Conservation (phyloP, 225 moss, liverwort and hornwort species). For the Straminergon stramineum region DNA sequence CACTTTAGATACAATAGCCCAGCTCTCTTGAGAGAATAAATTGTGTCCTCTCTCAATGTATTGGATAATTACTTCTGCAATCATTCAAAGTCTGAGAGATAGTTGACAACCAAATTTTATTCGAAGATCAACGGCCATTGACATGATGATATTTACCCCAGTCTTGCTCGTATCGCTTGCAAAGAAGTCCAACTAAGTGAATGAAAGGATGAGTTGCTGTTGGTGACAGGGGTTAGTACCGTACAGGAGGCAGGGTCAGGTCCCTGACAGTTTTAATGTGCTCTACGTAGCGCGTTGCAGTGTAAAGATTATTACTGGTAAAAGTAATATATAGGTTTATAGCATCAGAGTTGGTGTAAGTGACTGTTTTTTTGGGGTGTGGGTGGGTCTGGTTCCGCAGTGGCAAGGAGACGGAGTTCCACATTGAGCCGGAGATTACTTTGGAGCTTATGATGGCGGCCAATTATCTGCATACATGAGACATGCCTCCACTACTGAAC, state of each 20-base stretch:
- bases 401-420: conserved; percentile 79
- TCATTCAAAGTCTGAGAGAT: background rate
- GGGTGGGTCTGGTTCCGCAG: conserved; percentile 21
- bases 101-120: too few relatives aligned
- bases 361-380: background rate
- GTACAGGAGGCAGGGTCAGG: background rate
- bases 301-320: background rate
- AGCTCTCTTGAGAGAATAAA: background rate
- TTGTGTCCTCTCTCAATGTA: background rate
- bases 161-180: background rate
- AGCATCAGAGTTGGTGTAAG: background rate
- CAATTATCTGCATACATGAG: conserved; percentile 78
- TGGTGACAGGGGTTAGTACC: background rate
- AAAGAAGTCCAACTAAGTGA: background rate
- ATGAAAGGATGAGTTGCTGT: background rate
- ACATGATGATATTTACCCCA: background rate
- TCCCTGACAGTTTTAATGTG: background rate
- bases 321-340: background rate
- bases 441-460: conserved; percentile 98
- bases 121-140: background rate
- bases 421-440: conserved; percentile 87
- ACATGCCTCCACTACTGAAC: background rate
- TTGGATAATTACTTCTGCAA: background rate
- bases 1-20: background rate
- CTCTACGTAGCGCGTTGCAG: background rate